These are phyloP conservation scores for Cryptococcus maquisensis DNA, from an alignment of 1,284 basidiomycete genomes.

Conservation along the genomic window DNA sequence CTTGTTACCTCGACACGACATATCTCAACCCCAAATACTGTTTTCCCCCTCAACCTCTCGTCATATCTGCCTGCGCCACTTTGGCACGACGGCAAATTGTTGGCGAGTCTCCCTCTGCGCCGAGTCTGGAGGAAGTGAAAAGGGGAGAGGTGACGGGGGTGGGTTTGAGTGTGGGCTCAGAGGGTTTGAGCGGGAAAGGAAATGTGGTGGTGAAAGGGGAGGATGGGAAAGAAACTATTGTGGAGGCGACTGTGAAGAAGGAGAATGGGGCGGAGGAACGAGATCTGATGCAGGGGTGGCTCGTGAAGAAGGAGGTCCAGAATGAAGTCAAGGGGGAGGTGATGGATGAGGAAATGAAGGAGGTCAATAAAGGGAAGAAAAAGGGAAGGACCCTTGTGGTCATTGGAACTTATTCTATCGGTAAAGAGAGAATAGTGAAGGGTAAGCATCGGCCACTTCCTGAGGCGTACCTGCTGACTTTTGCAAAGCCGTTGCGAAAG, in stretches of 20 bases:
- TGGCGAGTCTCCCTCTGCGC: conserved; percentile 28
- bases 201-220: conserved; percentile 31
- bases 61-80: conserved; percentile 86
- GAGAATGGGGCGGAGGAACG: conserved; percentile 32
- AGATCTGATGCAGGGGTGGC: conserved; percentile 51
- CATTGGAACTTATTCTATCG: conserved; percentile 93
- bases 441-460: conserved; percentile 52
- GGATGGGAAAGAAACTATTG: conserved; percentile 30
- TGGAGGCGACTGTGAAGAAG: conserved; percentile 21
- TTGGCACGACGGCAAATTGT: conserved; percentile 62
- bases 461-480: conserved; percentile 1
- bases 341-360: conserved; percentile 24
- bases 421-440: conserved; percentile 95
- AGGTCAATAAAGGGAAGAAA: conserved; percentile 27
- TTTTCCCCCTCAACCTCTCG: conserved; percentile 89
- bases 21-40: conserved; percentile 92
- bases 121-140: conserved; percentile 43
- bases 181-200: not conserved
- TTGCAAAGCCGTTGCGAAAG: conserved; percentile 69
- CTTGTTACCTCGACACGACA: conserved; percentile 92
- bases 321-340: conserved; percentile 26
- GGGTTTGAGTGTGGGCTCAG: not conserved
- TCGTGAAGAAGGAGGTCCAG: conserved; percentile 40
- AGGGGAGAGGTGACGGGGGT: not conserved
- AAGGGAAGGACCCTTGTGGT: conserved; percentile 62